phyloP scores from a whole-genome alignment of 2,329 filamentous ascomycete species.

The Akanthomyces dipterigenus region DNA sequence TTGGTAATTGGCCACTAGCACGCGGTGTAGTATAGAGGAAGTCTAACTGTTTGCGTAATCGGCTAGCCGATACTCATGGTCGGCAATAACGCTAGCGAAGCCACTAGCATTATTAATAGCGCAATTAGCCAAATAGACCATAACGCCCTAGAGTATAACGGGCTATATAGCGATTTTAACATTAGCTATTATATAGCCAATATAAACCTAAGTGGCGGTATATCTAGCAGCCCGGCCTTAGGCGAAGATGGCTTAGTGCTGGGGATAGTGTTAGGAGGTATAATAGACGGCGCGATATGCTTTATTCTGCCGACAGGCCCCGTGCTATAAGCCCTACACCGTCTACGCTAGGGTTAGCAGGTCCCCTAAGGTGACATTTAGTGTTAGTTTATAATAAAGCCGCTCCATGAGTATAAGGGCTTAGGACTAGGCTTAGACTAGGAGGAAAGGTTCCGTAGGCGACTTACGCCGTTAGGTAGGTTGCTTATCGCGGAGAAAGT shows the following conservation, averaged over 20 bases:
- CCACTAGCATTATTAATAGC: constrained; percentile 93
- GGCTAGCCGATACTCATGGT: constrained; percentile 93
- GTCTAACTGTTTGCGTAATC: constrained; percentile 40
- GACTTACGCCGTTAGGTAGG: not conserved
- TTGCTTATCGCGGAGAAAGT: not conserved
- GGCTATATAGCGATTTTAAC: constrained; percentile 97
- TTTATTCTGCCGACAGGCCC: not conserved
- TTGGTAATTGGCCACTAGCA: too few species aligned
- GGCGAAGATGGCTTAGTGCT: constrained; percentile 89
- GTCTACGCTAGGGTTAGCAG: constrained; percentile 66
- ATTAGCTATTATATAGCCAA: constrained; percentile 96
- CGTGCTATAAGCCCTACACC: constrained; percentile 48
- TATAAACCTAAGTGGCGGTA: constrained; percentile 90
- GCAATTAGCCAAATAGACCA: constrained; percentile 93
- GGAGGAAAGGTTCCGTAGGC: not conserved
- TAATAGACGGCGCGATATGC: not conserved
- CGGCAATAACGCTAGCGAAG: constrained; percentile 97
- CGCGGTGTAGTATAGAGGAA: too few species aligned
- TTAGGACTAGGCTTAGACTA: constrained; percentile 45
- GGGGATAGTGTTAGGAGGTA: constrained; percentile 51
- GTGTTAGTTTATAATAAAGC: constrained; percentile 92
- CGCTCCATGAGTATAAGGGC: constrained; percentile 91
- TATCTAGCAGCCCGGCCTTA: constrained; percentile 95
- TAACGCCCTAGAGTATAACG: constrained; percentile 95
- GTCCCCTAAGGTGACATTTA: constrained; percentile 93